Conservation (phyloP, 1,284 basidiomycete genomes). For the Veloporphyrellus conicus region DNA sequence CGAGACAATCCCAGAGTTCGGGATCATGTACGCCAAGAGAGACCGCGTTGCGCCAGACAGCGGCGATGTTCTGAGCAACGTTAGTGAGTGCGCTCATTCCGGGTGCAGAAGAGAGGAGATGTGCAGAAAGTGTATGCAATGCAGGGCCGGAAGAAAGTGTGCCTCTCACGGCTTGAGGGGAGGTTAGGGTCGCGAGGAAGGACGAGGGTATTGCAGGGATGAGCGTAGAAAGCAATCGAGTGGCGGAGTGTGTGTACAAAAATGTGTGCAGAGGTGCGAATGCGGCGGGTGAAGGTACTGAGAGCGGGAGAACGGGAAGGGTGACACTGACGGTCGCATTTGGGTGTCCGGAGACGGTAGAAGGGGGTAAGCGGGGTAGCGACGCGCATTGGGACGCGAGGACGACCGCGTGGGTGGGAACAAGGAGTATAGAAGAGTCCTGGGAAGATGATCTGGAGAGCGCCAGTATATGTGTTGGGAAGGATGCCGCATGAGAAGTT, state of each 20-base stretch:
- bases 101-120: conserved; percentile 42
- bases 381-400: conserved; percentile 57
- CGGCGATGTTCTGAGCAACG: conserved; percentile 63
- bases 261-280: conserved; percentile 61
- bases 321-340: conserved; percentile 37
- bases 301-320: conserved; percentile 62
- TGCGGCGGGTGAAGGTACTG: conserved; percentile 62
- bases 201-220: conserved; percentile 51
- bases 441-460: conserved; percentile 42
- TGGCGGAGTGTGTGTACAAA: conserved; percentile 60
- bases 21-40: conserved; percentile 64
- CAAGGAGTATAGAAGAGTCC: conserved; percentile 37
- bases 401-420: conserved; percentile 55
- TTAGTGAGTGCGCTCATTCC: conserved; percentile 46
- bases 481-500: conserved; percentile 31
- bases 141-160: conserved; percentile 43
- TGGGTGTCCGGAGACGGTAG: conserved; percentile 31
- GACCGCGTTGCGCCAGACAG: conserved; percentile 69
- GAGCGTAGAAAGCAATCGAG: conserved; percentile 49
- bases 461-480: conserved; percentile 60
- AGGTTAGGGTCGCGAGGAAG: conserved; percentile 48
- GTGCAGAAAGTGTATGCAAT: conserved; percentile 50
- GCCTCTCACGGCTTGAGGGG: conserved; percentile 42
- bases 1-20: conserved; percentile 65
- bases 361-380: conserved; percentile 49